Evolutionary conservation across 192 early-diverging fungal genomes (phyloP), one percentile per base, ranked within the genome.

Genomic region (Coemansia sp.): DNA sequence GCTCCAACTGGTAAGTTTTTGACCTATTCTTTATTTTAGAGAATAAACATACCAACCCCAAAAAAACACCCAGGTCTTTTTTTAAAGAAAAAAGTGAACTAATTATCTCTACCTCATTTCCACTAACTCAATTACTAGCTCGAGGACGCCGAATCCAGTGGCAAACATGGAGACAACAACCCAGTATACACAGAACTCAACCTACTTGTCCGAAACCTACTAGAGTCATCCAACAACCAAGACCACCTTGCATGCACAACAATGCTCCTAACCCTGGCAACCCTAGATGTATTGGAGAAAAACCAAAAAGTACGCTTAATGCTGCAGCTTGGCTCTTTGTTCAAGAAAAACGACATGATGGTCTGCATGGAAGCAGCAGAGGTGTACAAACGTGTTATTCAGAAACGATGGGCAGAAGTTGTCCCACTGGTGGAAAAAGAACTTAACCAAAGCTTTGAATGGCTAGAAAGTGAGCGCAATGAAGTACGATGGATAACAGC

Each of bases 181-280:
- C 51, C 64, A 1, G 58, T 70, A 28, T 76, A 76, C 41, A 58
- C 34, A 8, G 74, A 76, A 33, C 36, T 70, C 55, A 70, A 66
- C 45, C 20, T 41, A 20, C 61, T 20, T 15, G 5, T 76, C 8
- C 36, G 58, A 20, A 71, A 57, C 32, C 61, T 67, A 6, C 34
- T 71, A 2, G 43, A 58, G 11, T 67, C 74, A 1, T 17, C 52
- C 4, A 52, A 66, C 32, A 12, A 54, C 12, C 39, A 55, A 17
- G 74, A 76, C 53, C 74, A 68, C 33, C 56, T 71, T 18, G 74
- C 65, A 51, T 70, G 68, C 41, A 67, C 69, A 20, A 57, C 68
- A 4, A 62, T 76, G 36, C 64, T 76, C 22, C 64, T 66, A 0
- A 70, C 64, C 28, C 41, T 78, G 28, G 63, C 68, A 1, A 56